Evolutionary conservation across 148 eudicot species (phyloP).

Genomic region (Cornus kousa): DNA sequence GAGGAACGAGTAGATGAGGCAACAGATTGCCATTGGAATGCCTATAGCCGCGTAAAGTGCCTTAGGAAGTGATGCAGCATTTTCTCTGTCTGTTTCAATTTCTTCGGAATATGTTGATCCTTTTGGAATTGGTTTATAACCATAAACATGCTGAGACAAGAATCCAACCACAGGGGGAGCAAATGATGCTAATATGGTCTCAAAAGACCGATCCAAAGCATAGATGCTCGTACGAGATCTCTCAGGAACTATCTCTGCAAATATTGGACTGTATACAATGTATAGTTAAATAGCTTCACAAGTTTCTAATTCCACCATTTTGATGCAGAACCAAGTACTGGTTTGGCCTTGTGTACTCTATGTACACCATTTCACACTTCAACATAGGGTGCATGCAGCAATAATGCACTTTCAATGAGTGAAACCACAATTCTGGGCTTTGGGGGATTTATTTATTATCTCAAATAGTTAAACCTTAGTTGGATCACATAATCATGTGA

Average conservation of each 20-base stretch:
- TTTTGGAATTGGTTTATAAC: conserved; percentile 56
- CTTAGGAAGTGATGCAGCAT: conserved; percentile 64
- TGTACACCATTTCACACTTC: too few relatives aligned
- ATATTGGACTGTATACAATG: conserved; percentile 63
- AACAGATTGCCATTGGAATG: conserved; percentile 57
- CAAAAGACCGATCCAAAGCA: conserved; percentile 76
- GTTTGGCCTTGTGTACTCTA: too few relatives aligned
- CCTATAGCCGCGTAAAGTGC: conserved; percentile 61
- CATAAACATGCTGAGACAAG: conserved; percentile 64
- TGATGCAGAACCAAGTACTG: too few relatives aligned
- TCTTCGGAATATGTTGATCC: conserved; percentile 30
- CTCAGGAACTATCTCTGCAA: conserved; percentile 85
- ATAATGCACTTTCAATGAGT: too few relatives aligned
- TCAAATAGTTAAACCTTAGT: too few relatives aligned
- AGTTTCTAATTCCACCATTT: too few relatives aligned
- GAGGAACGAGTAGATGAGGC: conserved; percentile 58
- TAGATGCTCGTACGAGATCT: conserved; percentile 69
- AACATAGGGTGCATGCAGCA: too few relatives aligned
- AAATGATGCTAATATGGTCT: conserved; percentile 66
- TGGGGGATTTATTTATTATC: too few relatives aligned
- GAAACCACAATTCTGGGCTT: too few relatives aligned
- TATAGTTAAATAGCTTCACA: too few relatives aligned
- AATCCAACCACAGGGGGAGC: conserved; percentile 74
- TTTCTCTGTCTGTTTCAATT: conserved; percentile 53
- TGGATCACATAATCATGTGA: too few relatives aligned